Base-by-base conservation (phyloP, 352 stramenopile genomes). In the Phytophthora kernoviae region DNA sequence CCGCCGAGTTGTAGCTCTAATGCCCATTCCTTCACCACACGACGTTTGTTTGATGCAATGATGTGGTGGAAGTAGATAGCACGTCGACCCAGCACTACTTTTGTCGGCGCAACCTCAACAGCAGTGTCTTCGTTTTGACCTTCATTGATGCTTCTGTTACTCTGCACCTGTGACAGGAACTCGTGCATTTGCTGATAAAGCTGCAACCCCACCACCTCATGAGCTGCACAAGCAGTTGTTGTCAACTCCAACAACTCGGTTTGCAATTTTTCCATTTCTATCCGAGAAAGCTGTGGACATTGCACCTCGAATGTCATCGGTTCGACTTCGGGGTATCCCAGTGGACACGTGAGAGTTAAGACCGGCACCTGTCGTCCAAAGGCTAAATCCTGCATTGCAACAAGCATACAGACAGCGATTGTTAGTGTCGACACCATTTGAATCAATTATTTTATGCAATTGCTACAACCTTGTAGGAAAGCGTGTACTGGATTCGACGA, bases 21-120 rank as follows among this genome's bases (percentile, higher is more conserved):
- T 5, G 85, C 85, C 81, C 77, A 92, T 36, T 94, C 81, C 39
- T 78, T 81, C 18, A 94, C 65, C 2, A 90, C 81, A 36, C 73
- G 79, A 2, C 80, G 77, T 61, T 94, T 94, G 40, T 66, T 89
- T 12, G 65, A 52, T 5, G 79, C 81, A 57, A 93, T 92, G 58
- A 93, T 92, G 62, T 94, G 84, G 67, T 94, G 84, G 54, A 92
- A 90, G 64, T 92, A 94, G 48, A 94, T 94, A 30, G 81, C 79
- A 8, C 84, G 75, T 11, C 84, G 71, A 10, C 82, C 84, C 12
- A 94, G 54, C n/a, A 80, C 57, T 24, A 58, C 18, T 5, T 39
- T 27, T 1, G 54, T 14, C 11, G 26, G 18, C 5, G 30, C 40
- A 46, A 39, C 14, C 22, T 44, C 17, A 27, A 20, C 32, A 43